Base-by-base conservation (phyloP, 1,284 basidiomycete genomes). In the Ustilago loliicola region DNA sequence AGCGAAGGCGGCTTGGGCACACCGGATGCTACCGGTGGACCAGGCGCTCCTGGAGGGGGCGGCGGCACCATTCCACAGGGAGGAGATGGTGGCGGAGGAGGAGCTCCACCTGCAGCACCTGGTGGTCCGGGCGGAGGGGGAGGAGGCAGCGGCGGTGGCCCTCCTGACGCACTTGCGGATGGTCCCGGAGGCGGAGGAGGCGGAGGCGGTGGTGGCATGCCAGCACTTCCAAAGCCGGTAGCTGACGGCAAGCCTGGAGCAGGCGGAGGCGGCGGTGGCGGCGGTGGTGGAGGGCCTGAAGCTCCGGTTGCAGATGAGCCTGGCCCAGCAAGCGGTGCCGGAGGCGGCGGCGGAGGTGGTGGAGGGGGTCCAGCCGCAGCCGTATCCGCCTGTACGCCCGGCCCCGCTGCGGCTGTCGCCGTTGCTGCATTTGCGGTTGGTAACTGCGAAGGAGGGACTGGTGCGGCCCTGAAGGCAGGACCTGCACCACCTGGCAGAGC, bases 21-120 rank as follows among this genome's bases (percentile, higher is more conserved):
- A 17, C 52, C 29, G 11, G 51, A 70, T 42, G 50, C 69, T n/a
- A 32, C 65, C 9, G 58, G 77, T 34, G 47, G 19, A 19, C 51
- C 25, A 7, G 59, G 67, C 34, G 55, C 66, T 19, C 52, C 66
- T 19, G 62, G 77, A 2, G 79, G 77, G 23, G 76, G 67, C 3
- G 65, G 64, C 25, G 73, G 67, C 5, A 40, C 52, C 7, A 61
- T 30, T 13, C 56, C 45, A 0, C 61, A 50, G 10, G 74, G 45
- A 30, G 80, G 71, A n/a, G 79, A 55, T 25, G 69, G 70, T 6
- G 80, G 79, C 1, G 77, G 77, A n/a, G 72, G 71, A 10, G 70
- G 61, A 3, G 57, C 57, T 27, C 48, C 61, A 29, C 50, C 61
- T 10, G 29, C 36, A 36, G 55, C n/a, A 19, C 48, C 55, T 38